Evolutionary conservation across 495 filamentous ascomycete species (phyloP), one percentile per base, ranked within the genome.

Genomic region (Glonium stellatum): DNA sequence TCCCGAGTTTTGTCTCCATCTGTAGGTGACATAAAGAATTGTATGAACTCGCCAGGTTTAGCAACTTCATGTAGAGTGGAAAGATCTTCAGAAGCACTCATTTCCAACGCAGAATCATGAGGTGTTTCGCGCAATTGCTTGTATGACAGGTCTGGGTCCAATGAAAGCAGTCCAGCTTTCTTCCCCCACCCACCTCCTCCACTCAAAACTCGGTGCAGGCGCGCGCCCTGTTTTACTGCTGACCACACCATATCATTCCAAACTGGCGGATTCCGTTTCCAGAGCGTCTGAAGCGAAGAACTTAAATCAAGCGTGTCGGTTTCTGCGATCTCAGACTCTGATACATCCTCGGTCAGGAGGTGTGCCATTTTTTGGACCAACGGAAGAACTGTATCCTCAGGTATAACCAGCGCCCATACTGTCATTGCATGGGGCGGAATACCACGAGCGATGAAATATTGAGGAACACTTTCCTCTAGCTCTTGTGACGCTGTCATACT

Each of bases 121-220:
- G 18, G 42, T 46, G 9, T 34, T 15, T 47, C 1, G 47, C 35
- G 12, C 42, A 18, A 18, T 2, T 58, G 42, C 15, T 55, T 34
- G 31, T 57, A 54, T 12, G 35, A 54, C n/a, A 42, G n/a, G 8
- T 89, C 81, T 19, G 89, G 89, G 67, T 95, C 90, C 0, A 96
- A 76, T 8, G 89, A 90, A 5, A 96, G 75, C 12, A 96, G 77
- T 4, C 91, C 91, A 57, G 85, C 82, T 70, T 95, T 96, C 61
- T 82, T 76, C 5, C 91, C 91, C 91, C 91, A 96, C 48, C 91
- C 91, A 54, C 91, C 91, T 61, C 91, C 91, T 21, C 91, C 91
- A 69, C 89, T 93, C 57, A 93, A 62, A 1, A 77, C 75, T 18
- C 68, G 62, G 56, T 69, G 68, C 1, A 77, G 56, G n/a, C 67